Conservation (phyloP, 805 yeast species). For the Candida oleophila region DNA sequence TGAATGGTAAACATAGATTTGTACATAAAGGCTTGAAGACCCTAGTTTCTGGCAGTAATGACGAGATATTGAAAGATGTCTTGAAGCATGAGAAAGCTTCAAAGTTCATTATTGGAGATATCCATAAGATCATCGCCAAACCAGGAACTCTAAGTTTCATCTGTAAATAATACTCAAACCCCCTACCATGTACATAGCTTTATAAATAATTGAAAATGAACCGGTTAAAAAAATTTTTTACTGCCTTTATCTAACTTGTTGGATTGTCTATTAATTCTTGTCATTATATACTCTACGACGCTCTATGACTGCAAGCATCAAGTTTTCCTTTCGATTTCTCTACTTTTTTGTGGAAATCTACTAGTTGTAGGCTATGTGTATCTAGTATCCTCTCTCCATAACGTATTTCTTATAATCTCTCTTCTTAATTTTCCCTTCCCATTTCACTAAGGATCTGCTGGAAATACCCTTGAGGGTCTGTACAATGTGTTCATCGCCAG, state of each 20-base stretch:
- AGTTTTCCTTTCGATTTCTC: too few species aligned
- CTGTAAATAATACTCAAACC: neutral
- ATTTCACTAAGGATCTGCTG: conserved; percentile 32
- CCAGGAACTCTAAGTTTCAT: conserved; percentile 18
- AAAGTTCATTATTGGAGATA: conserved; percentile 40
- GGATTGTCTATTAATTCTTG: neutral
- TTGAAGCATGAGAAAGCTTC: conserved; percentile 32
- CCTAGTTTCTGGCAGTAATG: conserved; percentile 34
- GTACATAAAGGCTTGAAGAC: conserved; percentile 34
- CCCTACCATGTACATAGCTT: neutral
- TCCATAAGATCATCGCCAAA: conserved; percentile 58
- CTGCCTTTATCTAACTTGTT: too few species aligned
- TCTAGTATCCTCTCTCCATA: conserved; percentile 30
- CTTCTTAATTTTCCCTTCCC: conserved; percentile 38
- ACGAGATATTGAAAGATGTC: conserved; percentile 35
- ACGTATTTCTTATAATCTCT: conserved; percentile 33
- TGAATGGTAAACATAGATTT: conserved; percentile 71
- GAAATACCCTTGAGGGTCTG: conserved; percentile 33
- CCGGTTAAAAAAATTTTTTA: too few species aligned
- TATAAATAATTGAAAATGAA: too few species aligned
- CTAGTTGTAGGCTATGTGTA: conserved; percentile 1
- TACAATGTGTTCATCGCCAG: conserved; percentile 30
- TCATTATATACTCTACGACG: conserved; percentile 4
- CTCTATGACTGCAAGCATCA: conserved; percentile 4
- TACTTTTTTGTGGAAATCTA: too few species aligned